Evolutionary conservation across 1,284 basidiomycete species (phyloP).

Genomic region (Papiliotrema nemorosa): DNA sequence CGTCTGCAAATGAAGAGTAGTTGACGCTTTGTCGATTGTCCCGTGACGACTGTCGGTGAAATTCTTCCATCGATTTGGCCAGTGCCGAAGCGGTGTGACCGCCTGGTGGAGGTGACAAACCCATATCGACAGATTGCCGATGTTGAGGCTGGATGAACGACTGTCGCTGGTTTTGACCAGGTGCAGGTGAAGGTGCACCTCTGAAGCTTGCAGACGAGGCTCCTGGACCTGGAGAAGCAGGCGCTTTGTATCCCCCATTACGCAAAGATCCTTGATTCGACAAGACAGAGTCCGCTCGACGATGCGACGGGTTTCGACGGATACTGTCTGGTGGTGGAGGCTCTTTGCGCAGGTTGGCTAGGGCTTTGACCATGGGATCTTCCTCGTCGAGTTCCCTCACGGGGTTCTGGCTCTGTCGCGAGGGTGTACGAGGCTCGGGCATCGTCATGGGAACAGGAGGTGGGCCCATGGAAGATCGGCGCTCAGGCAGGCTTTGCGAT

Average conservation of each 20-base stretch:
- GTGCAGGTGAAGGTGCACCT: conserved; percentile 5
- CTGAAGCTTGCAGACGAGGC: background rate
- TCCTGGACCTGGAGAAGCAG: conserved; percentile 29
- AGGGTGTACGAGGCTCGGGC: conserved; percentile 36
- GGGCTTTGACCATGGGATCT: conserved; percentile 72
- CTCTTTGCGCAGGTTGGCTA: conserved; percentile 55
- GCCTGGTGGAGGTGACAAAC: conserved; percentile 45
- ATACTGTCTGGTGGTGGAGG: conserved; percentile 44
- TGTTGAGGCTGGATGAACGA: conserved; percentile 1
- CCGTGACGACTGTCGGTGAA: conserved; percentile 37
- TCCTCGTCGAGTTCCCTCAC: conserved; percentile 52
- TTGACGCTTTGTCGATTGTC: conserved; percentile 49
- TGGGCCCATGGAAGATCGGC: conserved; percentile 23
- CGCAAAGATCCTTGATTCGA: conserved; percentile 24
- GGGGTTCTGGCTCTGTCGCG: conserved; percentile 33
- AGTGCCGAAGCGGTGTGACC: conserved; percentile 50
- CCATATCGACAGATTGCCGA: conserved; percentile 29
- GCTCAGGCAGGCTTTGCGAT: conserved; percentile 9
- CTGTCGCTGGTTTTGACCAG: background rate
- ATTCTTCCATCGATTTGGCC: conserved; percentile 48
- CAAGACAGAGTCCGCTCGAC: conserved; percentile 40
- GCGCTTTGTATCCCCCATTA: conserved; percentile 20
- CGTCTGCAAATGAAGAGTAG: conserved; percentile 57
- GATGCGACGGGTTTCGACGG: conserved; percentile 40
- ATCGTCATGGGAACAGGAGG: conserved; percentile 35